These are phyloP conservation scores for Cicer yamashitae DNA, from an alignment of 306 rosid species.

Conservation along the genomic window DNA sequence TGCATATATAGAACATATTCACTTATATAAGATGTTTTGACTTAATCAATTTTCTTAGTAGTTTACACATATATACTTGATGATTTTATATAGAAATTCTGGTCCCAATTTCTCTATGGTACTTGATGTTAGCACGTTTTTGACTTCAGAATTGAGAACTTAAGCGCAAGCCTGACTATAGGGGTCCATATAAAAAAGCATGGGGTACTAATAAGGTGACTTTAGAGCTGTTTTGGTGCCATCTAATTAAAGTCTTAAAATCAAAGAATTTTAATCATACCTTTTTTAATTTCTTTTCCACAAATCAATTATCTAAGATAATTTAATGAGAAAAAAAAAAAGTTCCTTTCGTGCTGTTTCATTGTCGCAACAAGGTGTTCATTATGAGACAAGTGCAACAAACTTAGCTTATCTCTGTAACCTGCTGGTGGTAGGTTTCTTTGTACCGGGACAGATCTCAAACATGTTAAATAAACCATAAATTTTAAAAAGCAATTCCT, in stretches of 20 bases:
- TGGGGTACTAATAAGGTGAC: slow-evolving; percentile 27
- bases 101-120: slow-evolving; percentile 43
- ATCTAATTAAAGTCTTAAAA: slow-evolving; percentile 42
- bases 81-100: slow-evolving; percentile 17
- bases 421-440: slow-evolving; percentile 45
- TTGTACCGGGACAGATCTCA: slow-evolving; percentile 43
- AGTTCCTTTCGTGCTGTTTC: slow-evolving; percentile 47
- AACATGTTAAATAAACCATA: slow-evolving; percentile 38
- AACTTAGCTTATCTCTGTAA: slow-evolving; percentile 41
- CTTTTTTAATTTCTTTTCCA: slow-evolving; percentile 42
- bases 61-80: not conserved
- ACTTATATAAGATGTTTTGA: not conserved
- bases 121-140: slow-evolving; percentile 56
- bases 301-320: slow-evolving; percentile 32
- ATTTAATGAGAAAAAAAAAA: slow-evolving; percentile 2
- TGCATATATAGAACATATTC: not conserved
- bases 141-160: slow-evolving; percentile 30
- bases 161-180: slow-evolving; percentile 12
- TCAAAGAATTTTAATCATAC: slow-evolving; percentile 34
- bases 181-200: slow-evolving; percentile 46
- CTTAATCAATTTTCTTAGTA: not conserved
- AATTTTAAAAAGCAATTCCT: slow-evolving; percentile 35
- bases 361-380: slow-evolving; percentile 46
- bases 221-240: slow-evolving; percentile 41
- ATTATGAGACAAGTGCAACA: slow-evolving; percentile 37